Evolutionary conservation across 192 early-diverging fungal species (phyloP).

Genomic region (Coemansia sp.): DNA sequence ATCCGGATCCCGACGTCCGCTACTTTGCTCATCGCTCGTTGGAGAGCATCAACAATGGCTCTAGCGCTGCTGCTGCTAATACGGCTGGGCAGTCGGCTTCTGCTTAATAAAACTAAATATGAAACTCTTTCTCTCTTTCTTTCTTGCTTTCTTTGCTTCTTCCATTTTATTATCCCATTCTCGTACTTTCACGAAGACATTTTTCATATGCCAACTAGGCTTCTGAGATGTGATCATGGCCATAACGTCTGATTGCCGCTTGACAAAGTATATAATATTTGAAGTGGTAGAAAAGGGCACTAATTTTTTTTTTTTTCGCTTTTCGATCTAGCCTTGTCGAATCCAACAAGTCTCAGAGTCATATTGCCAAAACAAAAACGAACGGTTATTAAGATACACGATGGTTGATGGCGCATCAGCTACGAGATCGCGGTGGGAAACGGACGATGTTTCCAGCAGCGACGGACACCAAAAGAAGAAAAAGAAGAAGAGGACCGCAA

Average conservation of each 20-base stretch:
- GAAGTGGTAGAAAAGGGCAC: not conserved
- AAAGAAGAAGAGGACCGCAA: not conserved
- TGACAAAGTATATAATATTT: not conserved
- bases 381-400: not conserved
- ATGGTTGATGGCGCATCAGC: not conserved
- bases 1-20: constrained; percentile 91
- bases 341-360: no score
- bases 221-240: not conserved
- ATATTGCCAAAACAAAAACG: no score
- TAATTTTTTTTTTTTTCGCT: no score
- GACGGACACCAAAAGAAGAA: not conserved
- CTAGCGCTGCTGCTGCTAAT: not conserved
- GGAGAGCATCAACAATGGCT: constrained; percentile 14
- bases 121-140: no score
- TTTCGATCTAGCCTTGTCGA: no score
- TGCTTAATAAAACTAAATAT: not conserved
- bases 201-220: no score
- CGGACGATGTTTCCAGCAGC: not conserved
- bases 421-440: constrained; percentile 5
- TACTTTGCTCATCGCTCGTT: constrained; percentile 87
- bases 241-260: not conserved
- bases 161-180: no score
- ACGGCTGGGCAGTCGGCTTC: not conserved
- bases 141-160: no score
- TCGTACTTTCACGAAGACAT: no score